phyloP scores from a whole-genome alignment of 2,329 filamentous ascomycete genomes.

The Fusarium zealandicum region DNA sequence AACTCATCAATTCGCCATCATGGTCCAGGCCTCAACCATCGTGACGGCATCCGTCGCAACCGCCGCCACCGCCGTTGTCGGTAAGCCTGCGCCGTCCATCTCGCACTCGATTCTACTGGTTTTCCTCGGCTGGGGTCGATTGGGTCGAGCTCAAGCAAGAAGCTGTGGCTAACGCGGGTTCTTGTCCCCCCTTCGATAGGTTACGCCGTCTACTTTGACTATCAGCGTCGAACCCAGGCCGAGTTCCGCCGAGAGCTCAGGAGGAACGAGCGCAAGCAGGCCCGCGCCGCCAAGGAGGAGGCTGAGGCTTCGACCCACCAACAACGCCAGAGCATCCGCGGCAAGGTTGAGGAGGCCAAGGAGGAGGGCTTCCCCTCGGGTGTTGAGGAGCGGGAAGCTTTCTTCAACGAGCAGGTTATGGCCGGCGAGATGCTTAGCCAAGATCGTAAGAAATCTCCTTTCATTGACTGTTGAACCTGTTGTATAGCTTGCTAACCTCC shows the following conservation, averaged over 20 bases:
- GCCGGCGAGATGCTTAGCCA: constrained; percentile 82
- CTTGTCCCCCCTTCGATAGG: constrained; percentile 49
- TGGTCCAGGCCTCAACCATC: constrained; percentile 61
- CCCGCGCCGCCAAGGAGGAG: constrained; percentile 74
- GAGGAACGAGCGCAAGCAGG: constrained; percentile 77
- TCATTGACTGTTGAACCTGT: neutral
- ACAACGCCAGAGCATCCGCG: constrained; percentile 77
- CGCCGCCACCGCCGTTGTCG: constrained; percentile 64
- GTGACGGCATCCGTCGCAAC: constrained; percentile 69
- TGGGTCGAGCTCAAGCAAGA: neutral
- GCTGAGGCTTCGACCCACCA: constrained; percentile 69
- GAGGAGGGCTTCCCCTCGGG: constrained; percentile 90
- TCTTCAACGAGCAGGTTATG: constrained; percentile 96
- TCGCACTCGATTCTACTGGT: neutral
- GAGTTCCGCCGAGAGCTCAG: constrained; percentile 73
- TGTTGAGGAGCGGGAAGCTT: constrained; percentile 91
- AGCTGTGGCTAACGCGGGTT: constrained; percentile 27
- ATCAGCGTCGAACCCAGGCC: constrained; percentile 67
- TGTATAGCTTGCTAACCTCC: constrained; percentile 20
- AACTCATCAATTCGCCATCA: constrained; percentile 39
- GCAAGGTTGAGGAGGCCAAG: constrained; percentile 79
- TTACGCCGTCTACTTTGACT: constrained; percentile 74
- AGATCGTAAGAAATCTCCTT: constrained; percentile 69
- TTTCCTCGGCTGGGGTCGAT: neutral
- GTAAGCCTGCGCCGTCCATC: constrained; percentile 49